phyloP scores from a whole-genome alignment of 192 early-diverging fungal species.

The Mortierella hygrophila region DNA sequence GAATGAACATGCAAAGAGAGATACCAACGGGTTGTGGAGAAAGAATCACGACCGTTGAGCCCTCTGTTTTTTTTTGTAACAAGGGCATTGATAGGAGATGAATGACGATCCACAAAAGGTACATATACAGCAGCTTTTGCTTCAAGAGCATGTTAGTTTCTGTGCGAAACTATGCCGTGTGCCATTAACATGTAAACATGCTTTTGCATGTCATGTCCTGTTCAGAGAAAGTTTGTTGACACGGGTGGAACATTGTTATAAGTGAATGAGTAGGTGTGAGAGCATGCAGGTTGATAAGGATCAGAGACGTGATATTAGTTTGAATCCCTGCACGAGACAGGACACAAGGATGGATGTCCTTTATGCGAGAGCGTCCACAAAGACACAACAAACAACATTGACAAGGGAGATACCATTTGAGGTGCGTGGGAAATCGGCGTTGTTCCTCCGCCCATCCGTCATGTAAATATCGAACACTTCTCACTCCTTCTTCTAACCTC shows the following conservation, averaged over 20 bases:
- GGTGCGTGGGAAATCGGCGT: slow-evolving; percentile 1
- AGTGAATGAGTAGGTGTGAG: background rate
- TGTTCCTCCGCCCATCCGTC: background rate
- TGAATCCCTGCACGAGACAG: background rate
- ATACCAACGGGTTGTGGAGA: background rate
- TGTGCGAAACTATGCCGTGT: background rate
- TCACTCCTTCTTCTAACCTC: background rate
- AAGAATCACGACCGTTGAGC: background rate
- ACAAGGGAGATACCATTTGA: background rate
- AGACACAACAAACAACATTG: background rate
- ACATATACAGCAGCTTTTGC: background rate
- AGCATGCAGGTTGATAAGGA: background rate
- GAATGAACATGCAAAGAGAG: background rate
- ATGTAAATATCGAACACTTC: background rate
- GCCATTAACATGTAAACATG: background rate
- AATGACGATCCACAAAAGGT: background rate
- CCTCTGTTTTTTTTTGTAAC: background rate
- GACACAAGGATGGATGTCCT: too few relatives aligned
- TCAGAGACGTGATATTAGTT: background rate
- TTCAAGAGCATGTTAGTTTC: background rate
- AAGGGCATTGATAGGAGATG: background rate
- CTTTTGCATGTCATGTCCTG: background rate
- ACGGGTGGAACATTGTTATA: background rate
- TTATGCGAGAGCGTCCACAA: background rate
- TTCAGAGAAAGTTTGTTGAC: background rate